Percentiles rank a stretch among this genome's conserved stretches.
These are phyloP conservation scores for Lipomyces yamadae DNA, from an alignment of 805 yeast genomes.

Conservation along the genomic window DNA sequence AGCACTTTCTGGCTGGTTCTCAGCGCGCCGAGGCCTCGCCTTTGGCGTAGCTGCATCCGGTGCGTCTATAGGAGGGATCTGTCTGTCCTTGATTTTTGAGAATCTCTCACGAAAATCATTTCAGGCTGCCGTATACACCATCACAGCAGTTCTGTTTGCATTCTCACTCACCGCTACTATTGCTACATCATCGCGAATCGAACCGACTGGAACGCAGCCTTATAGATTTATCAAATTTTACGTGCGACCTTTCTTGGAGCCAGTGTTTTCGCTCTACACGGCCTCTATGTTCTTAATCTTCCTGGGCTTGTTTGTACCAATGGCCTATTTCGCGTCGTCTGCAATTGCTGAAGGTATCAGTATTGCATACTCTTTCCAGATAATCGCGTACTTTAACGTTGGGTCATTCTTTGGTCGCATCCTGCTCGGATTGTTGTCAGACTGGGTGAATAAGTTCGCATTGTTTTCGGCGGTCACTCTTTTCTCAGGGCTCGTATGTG, in stretches of 20 bases:
- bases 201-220: conserved; percentile 28
- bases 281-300: conserved; percentile 41
- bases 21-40: conserved; percentile 52
- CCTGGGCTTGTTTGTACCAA: conserved; percentile 43
- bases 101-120: conserved; percentile 49
- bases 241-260: conserved; percentile 41
- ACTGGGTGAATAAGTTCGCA: conserved; percentile 53
- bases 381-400: conserved; percentile 46
- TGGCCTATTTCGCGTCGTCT: conserved; percentile 44
- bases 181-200: conserved; percentile 40
- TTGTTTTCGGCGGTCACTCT: conserved; percentile 43
- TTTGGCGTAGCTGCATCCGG: conserved; percentile 57
- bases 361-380: conserved; percentile 37
- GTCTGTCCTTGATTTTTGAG: conserved; percentile 50
- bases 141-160: conserved; percentile 51
- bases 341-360: conserved; percentile 39
- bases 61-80: conserved; percentile 57
- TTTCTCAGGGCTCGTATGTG: conserved; percentile 42
- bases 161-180: conserved; percentile 40
- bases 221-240: conserved; percentile 27
- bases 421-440: conserved; percentile 54
- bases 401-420: conserved; percentile 57
- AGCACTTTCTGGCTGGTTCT: conserved; percentile 54
- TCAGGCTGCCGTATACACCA: conserved; percentile 57
- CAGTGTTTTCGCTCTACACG: conserved; percentile 38